Evolutionary conservation across 2,329 filamentous ascomycete species (phyloP).

Genomic region (Colletotrichum sp.): DNA sequence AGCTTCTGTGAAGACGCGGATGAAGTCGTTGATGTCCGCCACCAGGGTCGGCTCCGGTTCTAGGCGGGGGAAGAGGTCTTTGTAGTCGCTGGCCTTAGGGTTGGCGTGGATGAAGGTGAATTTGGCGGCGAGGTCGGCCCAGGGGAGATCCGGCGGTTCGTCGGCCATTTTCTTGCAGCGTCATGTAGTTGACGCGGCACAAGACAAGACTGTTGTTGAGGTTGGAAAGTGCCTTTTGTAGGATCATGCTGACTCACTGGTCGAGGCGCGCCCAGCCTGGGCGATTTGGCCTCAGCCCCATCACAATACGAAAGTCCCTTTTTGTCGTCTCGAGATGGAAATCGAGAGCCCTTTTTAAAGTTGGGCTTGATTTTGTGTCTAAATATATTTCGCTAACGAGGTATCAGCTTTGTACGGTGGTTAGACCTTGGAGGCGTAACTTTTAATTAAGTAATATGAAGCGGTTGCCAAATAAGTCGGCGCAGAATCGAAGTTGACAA

Average conservation of each 20-base stretch:
- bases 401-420: background rate
- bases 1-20: background rate
- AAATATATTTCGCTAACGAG: background rate
- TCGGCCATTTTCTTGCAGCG: conserved; percentile 14
- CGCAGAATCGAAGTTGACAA: background rate
- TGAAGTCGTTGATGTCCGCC: conserved; percentile 18
- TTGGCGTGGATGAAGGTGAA: conserved; percentile 5
- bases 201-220: background rate
- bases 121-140: conserved; percentile 6
- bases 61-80: conserved; percentile 9
- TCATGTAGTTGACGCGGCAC: background rate
- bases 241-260: background rate
- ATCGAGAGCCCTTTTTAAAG: rapidly evolving
- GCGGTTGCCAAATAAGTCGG: background rate
- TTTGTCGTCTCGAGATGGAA: rapidly evolving
- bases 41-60: conserved; percentile 2
- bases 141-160: conserved; percentile 21
- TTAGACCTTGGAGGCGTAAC: background rate
- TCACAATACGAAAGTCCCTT: background rate
- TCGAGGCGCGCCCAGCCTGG: background rate
- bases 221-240: background rate
- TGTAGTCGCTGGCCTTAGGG: background rate
- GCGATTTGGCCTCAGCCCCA: background rate
- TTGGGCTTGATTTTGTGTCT: rapidly evolving
- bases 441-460: background rate